phyloP scores from a whole-genome alignment of 1,139 yeast species.

The Pneumocystis wakefieldiae region DNA sequence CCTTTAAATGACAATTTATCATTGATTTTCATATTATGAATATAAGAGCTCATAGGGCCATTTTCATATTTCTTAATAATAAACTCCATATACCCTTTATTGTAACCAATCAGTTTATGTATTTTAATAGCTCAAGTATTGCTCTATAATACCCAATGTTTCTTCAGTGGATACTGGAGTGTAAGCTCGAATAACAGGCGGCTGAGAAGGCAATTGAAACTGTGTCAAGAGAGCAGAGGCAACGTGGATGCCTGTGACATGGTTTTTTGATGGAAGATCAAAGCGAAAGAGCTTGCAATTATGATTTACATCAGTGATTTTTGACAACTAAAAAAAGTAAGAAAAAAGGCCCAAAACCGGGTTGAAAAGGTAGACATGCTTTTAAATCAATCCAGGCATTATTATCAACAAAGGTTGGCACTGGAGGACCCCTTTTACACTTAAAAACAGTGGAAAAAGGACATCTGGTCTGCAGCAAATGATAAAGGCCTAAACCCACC shows the following conservation, averaged over 20 bases:
- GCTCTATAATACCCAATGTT: slow-evolving; percentile 55
- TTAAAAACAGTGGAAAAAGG: not conserved
- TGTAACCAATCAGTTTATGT: too few species aligned
- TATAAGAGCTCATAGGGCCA: slow-evolving; percentile 74
- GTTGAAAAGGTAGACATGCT: slow-evolving; percentile 28
- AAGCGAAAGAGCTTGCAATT: slow-evolving; percentile 57
- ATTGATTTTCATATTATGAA: slow-evolving; percentile 50
- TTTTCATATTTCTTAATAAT: slow-evolving; percentile 68
- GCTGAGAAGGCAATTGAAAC: slow-evolving; percentile 59
- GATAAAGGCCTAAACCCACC: not conserved
- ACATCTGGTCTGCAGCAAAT: not conserved
- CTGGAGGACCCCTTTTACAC: not conserved
- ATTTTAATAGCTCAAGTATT: not conserved
- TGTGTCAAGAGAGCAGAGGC: slow-evolving; percentile 76
- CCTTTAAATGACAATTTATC: slow-evolving; percentile 89
- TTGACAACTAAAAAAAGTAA: not conserved
- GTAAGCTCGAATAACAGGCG: slow-evolving; percentile 86
- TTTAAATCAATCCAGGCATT: slow-evolving; percentile 65
- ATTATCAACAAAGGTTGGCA: slow-evolving; percentile 10
- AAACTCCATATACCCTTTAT: slow-evolving; percentile 23
- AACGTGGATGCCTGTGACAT: slow-evolving; percentile 59
- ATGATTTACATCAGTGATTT: slow-evolving; percentile 1
- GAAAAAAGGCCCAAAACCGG: slow-evolving; percentile 35
- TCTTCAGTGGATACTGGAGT: slow-evolving; percentile 72
- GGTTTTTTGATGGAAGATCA: slow-evolving; percentile 51